Evolutionary conservation across 345 rosid genomes (phyloP), one percentile per base, ranked within the genome.

Genomic region (Lumnitzera racemosa): DNA sequence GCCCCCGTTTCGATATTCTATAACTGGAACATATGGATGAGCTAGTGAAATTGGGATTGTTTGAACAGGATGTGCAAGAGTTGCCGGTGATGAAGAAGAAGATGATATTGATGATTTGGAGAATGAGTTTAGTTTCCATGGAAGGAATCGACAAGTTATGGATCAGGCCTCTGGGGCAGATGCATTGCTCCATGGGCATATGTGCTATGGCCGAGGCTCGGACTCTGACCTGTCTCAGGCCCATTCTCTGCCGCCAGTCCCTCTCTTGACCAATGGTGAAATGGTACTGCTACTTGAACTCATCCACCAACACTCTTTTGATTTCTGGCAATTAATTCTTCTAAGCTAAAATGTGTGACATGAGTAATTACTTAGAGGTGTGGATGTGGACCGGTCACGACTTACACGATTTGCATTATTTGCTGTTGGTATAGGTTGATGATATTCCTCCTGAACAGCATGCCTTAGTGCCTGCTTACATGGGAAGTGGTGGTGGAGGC

Each of bases 61-160:
- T 12, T 60, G 27, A 54, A 20, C 65, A 86, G 96, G 96, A 0
- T 76, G 83, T 61, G 79, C 87, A 41, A 82, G 96, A 57, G 89
- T 89, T 55, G 83, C 70, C 9, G 96, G 96, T 12, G 96, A 89
- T 57, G 91, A 89, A n/a, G 96, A 89, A 49, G 91, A 89, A 65
- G 94, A 84, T 51, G 96, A 65, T 51, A 66, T 72, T n/a, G 96
- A 89, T 74, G 96, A 89, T 72, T 56, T 89, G 74, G 94, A 89
- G 61, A 77, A 82, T n/a, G 94, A 86, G 82, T 78, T 86, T 70
- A 77, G 74, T 66, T 71, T 76, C 23, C 61, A 66, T 55, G 67
- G 67, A 49, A 59, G 53, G 53, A 64, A 55, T 23, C 64, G 69
- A 36, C 61, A 59, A 20, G 66, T 61, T 58, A 56, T 68, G 74